Percentiles rank a stretch among this genome's conserved stretches.
Evolutionary conservation across 192 early-diverging fungal species (phyloP).

Genomic region (Backusella tuberculispora): DNA sequence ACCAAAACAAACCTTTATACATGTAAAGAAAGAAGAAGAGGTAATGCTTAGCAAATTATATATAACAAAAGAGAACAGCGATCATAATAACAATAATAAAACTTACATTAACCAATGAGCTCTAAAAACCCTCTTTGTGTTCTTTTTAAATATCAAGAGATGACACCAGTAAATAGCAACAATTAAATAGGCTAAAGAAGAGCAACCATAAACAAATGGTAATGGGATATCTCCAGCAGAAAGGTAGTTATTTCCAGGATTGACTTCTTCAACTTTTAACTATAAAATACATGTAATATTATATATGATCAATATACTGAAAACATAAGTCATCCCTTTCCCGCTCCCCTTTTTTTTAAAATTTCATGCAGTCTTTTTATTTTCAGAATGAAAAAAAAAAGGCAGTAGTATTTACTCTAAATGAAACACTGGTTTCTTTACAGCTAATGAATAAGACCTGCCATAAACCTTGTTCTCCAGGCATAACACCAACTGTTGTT

Average conservation of each 20-base stretch:
- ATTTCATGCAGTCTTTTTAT: too few species aligned
- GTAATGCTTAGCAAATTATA: too few species aligned
- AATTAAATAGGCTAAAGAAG: constrained; percentile 42
- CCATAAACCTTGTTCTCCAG: constrained; percentile 45
- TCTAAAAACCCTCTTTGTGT: constrained; percentile 47
- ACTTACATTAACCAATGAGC: constrained; percentile 57
- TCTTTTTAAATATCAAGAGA: constrained; percentile 40
- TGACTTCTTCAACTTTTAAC: constrained; percentile 51
- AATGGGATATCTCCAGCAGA: constrained; percentile 59
- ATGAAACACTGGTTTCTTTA: constrained; percentile 40
- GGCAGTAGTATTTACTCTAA: constrained; percentile 33
- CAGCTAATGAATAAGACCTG: constrained; percentile 52
- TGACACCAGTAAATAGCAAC: constrained; percentile 41
- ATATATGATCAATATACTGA: not conserved
- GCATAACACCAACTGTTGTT: not conserved
- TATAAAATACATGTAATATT: constrained; percentile 13
- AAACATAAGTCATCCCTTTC: not conserved
- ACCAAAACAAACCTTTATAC: constrained; percentile 45
- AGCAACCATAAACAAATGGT: constrained; percentile 46
- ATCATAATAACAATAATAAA: not conserved
- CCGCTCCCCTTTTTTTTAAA: not conserved
- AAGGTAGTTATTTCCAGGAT: constrained; percentile 52
- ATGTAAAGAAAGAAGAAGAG: not conserved
- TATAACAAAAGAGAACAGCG: too few species aligned
- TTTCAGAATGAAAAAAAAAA: not conserved